A percentile compares a stretch with the other conserved stretches of the same genome.
Evolutionary conservation across 257 asterid species (phyloP).

Genomic region (Solanum habrochaites): DNA sequence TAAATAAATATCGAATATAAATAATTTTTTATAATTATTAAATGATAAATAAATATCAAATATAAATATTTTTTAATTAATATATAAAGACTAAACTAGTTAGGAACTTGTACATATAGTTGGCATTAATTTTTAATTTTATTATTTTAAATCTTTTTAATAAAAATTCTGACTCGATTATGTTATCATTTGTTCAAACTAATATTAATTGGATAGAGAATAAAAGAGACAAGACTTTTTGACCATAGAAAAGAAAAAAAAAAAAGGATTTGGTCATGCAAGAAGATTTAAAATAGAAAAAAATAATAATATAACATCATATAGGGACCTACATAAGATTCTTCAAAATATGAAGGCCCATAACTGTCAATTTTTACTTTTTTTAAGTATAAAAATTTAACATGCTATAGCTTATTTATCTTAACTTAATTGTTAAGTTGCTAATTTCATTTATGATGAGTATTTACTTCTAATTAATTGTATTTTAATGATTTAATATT

Average conservation of each 20-base stretch:
- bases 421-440: not conserved
- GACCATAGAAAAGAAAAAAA: not conserved
- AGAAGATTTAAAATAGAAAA: constrained; percentile 1
- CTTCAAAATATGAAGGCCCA: not conserved
- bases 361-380: not conserved
- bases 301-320: not conserved
- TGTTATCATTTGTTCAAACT: not conserved
- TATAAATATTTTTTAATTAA: not conserved
- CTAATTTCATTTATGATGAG: not conserved
- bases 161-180: not conserved
- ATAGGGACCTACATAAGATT: constrained; percentile 11
- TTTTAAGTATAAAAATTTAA: not conserved
- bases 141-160: no score
- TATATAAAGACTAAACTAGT: not conserved
- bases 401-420: not conserved
- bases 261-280: not conserved
- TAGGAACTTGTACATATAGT: not conserved
- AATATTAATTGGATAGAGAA: not conserved
- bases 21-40: not conserved
- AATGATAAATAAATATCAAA: not conserved
- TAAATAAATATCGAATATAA: not conserved
- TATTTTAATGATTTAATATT: not conserved
- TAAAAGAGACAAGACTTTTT: not conserved
- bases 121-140: no score
- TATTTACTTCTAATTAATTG: not conserved